Evolutionary conservation across 805 yeast species (phyloP), one percentile per base, ranked within the genome.

Genomic region (Jamesozyma spencerorum): DNA sequence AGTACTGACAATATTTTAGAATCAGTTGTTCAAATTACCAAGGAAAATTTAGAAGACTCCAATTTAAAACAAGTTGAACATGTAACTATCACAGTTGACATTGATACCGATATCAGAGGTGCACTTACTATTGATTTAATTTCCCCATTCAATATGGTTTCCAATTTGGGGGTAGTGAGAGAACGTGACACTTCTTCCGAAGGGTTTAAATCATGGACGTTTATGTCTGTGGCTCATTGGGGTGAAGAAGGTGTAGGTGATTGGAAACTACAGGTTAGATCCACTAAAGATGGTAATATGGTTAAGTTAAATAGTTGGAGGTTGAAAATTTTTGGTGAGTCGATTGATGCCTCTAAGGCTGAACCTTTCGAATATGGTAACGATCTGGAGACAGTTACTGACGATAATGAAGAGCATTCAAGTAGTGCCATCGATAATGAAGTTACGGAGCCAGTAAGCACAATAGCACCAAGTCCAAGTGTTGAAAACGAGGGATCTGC

Each of bases 201-300:
- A 1, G 95, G 95, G 0, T 82, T 85, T 48, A 51, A 57, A 4
- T 70, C 82, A 49, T 92, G 98, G 98, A 83, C 85, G 1, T 92
- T 92, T 56, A 85, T 88, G 85, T 75, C 90, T 10, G 97, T 92
- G n/a, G 97, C 95, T 1, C 97, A 92, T 59, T 92, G 97, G 97
- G 96, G 96, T 31, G 97, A 90, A 59, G 88, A 81, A 50, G 90
- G 88, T 2, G 62, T 62, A 19, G 99, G 99, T 10, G 76, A 72
- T 4, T 92, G 98, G 98, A 76, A 62, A 29, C 51, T 92, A 15
- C 75, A 71, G 47, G 88, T 88, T 2, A 54, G 58, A n/a, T 71
- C 74, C 37, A 62, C 64, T 30, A 61, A 57, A 15, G 66, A 59
- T 6, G 60, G 53, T 1, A 64, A 66, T 41, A 54, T 57, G 2